Percentiles rank a stretch among this genome's conserved stretches.
These are phyloP conservation scores for Ulota crispa DNA, from an alignment of 225 moss, liverwort and hornwort species.

Conservation along the genomic window DNA sequence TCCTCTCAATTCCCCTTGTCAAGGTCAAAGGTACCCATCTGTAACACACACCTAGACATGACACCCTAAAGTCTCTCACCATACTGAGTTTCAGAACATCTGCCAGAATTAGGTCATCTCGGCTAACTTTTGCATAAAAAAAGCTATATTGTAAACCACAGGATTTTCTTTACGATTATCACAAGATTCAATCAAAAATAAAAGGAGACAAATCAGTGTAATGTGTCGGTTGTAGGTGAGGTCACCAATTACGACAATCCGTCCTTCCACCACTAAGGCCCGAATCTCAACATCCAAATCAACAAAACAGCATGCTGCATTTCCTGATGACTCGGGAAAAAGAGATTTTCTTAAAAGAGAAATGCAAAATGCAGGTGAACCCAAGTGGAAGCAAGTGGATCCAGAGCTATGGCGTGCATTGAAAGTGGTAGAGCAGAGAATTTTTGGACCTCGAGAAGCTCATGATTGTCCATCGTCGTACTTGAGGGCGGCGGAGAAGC, in stretches of 20 bases:
- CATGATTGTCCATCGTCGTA: too few species aligned
- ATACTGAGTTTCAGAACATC: too few species aligned
- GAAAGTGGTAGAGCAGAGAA: too few species aligned
- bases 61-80: not conserved
- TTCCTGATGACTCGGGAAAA: not conserved
- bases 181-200: not conserved
- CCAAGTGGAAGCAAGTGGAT: too few species aligned
- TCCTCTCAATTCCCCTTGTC: not conserved
- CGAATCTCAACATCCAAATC: not conserved
- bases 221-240: not conserved
- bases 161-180: not conserved
- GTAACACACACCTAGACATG: not conserved
- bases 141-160: not conserved
- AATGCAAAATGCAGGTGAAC: not conserved
- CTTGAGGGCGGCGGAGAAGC: too few species aligned
- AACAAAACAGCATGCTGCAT: not conserved
- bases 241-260: not conserved
- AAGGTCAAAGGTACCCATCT: not conserved
- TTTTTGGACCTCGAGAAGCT: too few species aligned
- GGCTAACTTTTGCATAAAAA: not conserved
- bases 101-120: not conserved
- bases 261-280: not conserved
- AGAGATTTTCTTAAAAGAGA: not conserved
- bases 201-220: not conserved
- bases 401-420: too few species aligned